Conservation (phyloP, 257 asterid genomes). For the Nicotiana paniculata region DNA sequence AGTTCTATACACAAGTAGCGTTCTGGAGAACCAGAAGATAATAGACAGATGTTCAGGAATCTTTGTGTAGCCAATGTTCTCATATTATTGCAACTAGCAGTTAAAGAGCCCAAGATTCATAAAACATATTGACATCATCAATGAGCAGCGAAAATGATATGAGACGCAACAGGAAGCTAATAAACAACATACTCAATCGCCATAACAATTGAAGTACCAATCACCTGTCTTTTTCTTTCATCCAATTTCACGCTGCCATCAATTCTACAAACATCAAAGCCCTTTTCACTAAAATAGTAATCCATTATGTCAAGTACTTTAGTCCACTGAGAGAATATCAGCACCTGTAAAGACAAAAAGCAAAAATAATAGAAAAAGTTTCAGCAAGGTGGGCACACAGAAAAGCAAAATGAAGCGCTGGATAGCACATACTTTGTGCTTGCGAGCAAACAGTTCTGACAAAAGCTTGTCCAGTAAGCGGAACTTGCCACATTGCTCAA, state of each 20-base stretch:
- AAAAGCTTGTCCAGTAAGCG: conserved; percentile 68
- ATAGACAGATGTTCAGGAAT: background rate
- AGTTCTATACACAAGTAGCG: background rate
- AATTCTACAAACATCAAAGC: conserved; percentile 76
- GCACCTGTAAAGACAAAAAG: conserved; percentile 44
- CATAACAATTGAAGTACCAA: background rate
- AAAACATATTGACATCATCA: background rate
- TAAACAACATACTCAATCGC: background rate
- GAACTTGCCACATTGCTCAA: conserved; percentile 94
- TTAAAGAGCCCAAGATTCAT: background rate
- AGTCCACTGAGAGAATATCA: conserved; percentile 98
- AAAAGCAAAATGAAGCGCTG: background rate
- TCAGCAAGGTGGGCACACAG: background rate
- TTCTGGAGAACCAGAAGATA: background rate
- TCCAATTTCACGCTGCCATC: conserved; percentile 82
- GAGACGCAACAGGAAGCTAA: background rate
- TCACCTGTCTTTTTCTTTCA: conserved; percentile 77
- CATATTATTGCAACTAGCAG: background rate
- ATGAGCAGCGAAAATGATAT: background rate
- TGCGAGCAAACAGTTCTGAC: conserved; percentile 61
- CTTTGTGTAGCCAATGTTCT: background rate
- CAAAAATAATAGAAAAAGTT: background rate
- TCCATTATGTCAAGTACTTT: conserved; percentile 90
- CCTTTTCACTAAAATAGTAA: conserved; percentile 85
- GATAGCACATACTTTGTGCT: conserved; percentile 61